Base-by-base conservation (phyloP, 148 eudicot species). In the Persicaria maculosa region DNA sequence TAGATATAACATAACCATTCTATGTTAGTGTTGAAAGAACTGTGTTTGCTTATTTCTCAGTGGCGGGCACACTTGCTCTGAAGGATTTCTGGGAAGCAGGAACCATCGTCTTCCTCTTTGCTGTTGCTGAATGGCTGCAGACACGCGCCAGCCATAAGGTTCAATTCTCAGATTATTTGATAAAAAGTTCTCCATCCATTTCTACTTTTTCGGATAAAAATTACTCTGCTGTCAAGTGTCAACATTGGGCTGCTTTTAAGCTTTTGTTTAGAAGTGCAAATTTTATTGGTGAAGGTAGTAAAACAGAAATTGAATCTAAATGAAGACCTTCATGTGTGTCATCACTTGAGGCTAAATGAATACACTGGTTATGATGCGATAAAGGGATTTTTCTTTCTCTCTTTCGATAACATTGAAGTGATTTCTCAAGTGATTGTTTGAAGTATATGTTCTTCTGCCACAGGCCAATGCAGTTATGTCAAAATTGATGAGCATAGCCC, bases 141-240 rank as follows among this genome's bases (percentile, higher is more conserved):
- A 81, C 95, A 12, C 86, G 93, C 75, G 98, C 98, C 53, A 86
- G 97, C 64, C 91, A 91, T 62, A 94, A 85, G 97, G 96, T 92
- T 62, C 43, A 69, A 19, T 69, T 48, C 17, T 9, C 19, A 19
- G 25, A 25, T 10, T 20, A 8, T 12, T 9, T 36, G 69, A 25
- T 62, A 36, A 62, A 62, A 11, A 3, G 10, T 31, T 62, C n/a
- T 22, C 25, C 17, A 50, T 16, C 2, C 54, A 50, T 50, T 9
- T 9, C 9, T 5, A 14, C 52, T 14, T 7, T 43, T 65, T 57
- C 20, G 1, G 16, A 5, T 22, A 64, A 22, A 64, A 22, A 14
- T 64, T 64, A 20, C 70, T 17, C 0, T 65, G 45, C 16, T 11
- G 40, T 31, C 40, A 31, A 31, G 40, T 31, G 40, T 31, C 40